phyloP scores from a whole-genome alignment of 768 basidiomycete genomes.

The Ramaria sp. region DNA sequence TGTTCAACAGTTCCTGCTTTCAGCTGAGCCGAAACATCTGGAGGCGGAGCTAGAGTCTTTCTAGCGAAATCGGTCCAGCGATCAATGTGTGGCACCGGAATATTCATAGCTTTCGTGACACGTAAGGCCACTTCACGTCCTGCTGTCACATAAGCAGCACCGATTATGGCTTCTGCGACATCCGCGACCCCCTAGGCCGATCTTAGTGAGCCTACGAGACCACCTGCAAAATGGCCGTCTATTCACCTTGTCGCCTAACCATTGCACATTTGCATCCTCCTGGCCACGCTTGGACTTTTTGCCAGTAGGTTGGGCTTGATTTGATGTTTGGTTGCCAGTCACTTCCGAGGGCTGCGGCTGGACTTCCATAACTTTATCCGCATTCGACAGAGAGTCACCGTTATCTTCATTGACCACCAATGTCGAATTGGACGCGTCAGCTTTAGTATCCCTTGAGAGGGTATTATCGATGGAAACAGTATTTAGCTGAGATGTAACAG shows the following conservation, averaged over 20 bases:
- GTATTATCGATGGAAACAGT: neutral
- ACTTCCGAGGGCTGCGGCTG: neutral
- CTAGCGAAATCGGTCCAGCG: conserved; percentile 63
- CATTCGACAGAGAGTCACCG: neutral
- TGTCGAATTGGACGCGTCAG: neutral
- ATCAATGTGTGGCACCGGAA: conserved; percentile 54
- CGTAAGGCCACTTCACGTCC: conserved; percentile 58
- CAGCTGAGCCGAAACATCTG: conserved; percentile 34
- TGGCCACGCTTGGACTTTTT: conserved; percentile 23
- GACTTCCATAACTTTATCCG: neutral
- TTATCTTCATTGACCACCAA: neutral
- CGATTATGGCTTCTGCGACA: conserved; percentile 76
- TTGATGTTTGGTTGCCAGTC: neutral
- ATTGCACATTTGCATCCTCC: conserved; percentile 36
- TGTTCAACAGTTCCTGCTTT: conserved; percentile 38
- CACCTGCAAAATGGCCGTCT: neutral
- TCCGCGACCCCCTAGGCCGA: conserved; percentile 62
- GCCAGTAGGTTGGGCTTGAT: neutral
- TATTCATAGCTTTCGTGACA: conserved; percentile 50
- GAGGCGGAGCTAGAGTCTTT: conserved; percentile 29
- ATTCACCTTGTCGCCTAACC: conserved; percentile 70
- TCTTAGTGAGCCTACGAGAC: neutral
- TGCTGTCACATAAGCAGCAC: conserved; percentile 68
- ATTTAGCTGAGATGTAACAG: neutral
- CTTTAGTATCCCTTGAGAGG: neutral